These are phyloP conservation scores for Verticillium longisporum DNA, from an alignment of 2,329 filamentous ascomycete genomes.

Conservation along the genomic window DNA sequence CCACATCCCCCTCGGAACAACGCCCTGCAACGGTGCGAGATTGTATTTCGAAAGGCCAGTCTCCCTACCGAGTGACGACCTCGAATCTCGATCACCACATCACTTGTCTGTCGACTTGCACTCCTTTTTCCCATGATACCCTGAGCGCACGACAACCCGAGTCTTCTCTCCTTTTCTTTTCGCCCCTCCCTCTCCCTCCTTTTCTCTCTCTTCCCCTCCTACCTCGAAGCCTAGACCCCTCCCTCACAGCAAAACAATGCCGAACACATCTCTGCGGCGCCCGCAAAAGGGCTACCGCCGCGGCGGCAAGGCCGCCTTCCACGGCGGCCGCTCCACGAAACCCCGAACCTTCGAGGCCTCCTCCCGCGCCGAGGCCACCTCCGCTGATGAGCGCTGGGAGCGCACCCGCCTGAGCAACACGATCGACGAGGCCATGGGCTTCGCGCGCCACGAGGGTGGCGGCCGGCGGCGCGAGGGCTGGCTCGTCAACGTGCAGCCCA, in stretches of 20 bases:
- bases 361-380: conserved; percentile 75
- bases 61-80: background rate
- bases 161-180: conserved; percentile 1
- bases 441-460: conserved; percentile 83
- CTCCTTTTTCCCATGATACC: conserved; percentile 6
- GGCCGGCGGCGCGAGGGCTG: conserved; percentile 78
- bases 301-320: conserved; percentile 62
- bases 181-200: background rate
- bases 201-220: background rate
- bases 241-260: conserved; percentile 35
- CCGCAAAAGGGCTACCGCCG: conserved; percentile 62
- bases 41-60: background rate
- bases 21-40: background rate
- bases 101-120: background rate
- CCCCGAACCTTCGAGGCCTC: conserved; percentile 72
- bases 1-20: background rate
- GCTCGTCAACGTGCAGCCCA: conserved; percentile 93
- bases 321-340: conserved; percentile 54
- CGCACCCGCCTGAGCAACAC: conserved; percentile 73
- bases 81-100: background rate
- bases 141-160: background rate
- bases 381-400: conserved; percentile 88
- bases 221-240: conserved; percentile 3
- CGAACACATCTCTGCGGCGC: conserved; percentile 51
- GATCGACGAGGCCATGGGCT: conserved; percentile 95